phyloP scores from a whole-genome alignment of 1,139 yeast species.

The Saccharomyces hybrid region DNA sequence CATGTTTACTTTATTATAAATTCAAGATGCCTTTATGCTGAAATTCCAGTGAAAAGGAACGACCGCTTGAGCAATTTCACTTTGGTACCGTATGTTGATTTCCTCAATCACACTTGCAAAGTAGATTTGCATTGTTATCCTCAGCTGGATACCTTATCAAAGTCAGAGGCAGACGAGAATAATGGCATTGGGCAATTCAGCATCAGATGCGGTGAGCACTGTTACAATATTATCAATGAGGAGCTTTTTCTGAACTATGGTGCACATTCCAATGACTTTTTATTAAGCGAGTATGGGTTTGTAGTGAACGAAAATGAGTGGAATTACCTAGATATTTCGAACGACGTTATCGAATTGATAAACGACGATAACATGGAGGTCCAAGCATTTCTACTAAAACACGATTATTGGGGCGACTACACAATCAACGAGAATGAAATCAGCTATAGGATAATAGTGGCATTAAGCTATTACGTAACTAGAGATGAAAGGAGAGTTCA shows the following conservation, averaged over 20 bases:
- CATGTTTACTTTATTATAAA: conserved; percentile 86
- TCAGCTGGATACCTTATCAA: conserved; percentile 8
- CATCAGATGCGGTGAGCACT: conserved; percentile 18
- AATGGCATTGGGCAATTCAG: conserved; percentile 20
- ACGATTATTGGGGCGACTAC: conserved; percentile 65
- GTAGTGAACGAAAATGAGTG: conserved; percentile 48
- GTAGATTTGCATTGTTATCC: conserved; percentile 30
- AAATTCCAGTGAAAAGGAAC: conserved; percentile 43
- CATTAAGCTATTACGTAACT: conserved; percentile 41
- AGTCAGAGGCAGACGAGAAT: conserved; percentile 6
- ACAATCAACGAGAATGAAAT: conserved; percentile 47
- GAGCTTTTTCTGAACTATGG: conserved; percentile 77
- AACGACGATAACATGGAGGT: conserved; percentile 32
- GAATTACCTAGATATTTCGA: conserved; percentile 63
- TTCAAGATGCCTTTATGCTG: conserved; percentile 83
- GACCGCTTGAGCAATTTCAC: conserved; percentile 60
- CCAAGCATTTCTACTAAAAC: conserved; percentile 39
- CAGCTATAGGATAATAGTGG: conserved; percentile 72
- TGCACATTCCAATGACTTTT: conserved; percentile 74
- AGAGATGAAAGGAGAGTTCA: conserved; percentile 20
- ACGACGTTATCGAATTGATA: conserved; percentile 35
- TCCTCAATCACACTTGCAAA: conserved; percentile 63
- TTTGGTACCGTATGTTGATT: conserved; percentile 89
- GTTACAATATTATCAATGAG: conserved; percentile 37
- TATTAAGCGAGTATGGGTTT: conserved; percentile 85